These are phyloP conservation scores for Fusarium miscanthi DNA, from an alignment of 2,329 filamentous ascomycete genomes.

Conservation along the genomic window DNA sequence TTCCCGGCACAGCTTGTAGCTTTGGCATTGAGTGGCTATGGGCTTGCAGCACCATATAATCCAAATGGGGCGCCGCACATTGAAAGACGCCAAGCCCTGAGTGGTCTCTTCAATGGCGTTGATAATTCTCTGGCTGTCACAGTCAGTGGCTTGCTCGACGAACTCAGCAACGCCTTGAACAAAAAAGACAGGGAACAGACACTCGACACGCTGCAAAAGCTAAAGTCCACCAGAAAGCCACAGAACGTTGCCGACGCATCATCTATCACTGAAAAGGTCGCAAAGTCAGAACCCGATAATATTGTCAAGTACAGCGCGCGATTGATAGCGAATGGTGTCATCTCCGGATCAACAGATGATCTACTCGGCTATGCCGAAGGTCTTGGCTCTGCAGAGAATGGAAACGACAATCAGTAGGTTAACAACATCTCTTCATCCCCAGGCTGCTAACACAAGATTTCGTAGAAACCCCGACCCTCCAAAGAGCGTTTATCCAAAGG, in stretches of 20 bases:
- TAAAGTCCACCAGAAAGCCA: neutral
- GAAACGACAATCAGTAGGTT: neutral
- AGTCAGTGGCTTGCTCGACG: neutral
- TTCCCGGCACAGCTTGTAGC: neutral
- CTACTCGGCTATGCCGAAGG: neutral
- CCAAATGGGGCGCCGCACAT: fast-evolving
- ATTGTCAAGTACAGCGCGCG: conserved; percentile 3
- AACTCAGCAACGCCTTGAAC: neutral
- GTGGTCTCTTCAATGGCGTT: neutral
- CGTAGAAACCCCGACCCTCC: neutral
- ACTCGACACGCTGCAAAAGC: neutral
- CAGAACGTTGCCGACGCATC: neutral
- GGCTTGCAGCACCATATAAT: neutral
- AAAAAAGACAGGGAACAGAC: neutral
- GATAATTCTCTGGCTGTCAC: neutral
- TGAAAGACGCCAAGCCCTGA: neutral
- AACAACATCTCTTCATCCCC: fast-evolving
- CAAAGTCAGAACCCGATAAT: neutral
- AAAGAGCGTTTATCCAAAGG: conserved; percentile 7
- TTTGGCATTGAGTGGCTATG: neutral
- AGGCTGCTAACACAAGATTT: too few relatives aligned
- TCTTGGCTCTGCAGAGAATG: neutral
- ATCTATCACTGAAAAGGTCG: neutral
- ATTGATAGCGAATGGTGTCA: conserved; percentile 2
- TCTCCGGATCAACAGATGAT: neutral